Base-by-base conservation (phyloP, 345 rosid genomes). In the Abelmoschus esculentus region DNA sequence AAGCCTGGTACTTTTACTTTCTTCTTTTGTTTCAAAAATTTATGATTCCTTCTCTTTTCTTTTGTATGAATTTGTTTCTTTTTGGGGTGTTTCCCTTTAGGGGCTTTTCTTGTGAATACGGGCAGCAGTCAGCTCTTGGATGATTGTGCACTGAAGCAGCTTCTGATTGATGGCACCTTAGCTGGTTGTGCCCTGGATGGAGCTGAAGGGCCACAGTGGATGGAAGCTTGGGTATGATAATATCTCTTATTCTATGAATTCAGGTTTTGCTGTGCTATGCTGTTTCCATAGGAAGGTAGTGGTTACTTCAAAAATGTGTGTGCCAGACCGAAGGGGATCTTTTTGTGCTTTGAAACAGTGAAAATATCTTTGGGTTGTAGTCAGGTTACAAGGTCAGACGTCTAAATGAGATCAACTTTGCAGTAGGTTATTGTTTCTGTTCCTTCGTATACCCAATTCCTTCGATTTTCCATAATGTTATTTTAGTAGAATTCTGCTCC, bases 161-260 rank as follows among this genome's bases (percentile, higher is more conserved):
- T 90, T 81, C 77, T 96, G 57, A 92, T 96, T 81, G 96, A 96
- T 79, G 99, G 97, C 58, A 87, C 89, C 34, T 80, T 92, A 72
- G 99, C 96, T 75, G 98, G 99, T 42, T 92, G 98, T 80, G 98
- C 99, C 34, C 73, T 96, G 79, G 99, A 96, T 80, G 98, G 99
- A 70, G 97, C 87, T 64, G 99, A 96, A 84, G 98, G 99, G 69
- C 99, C 99, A 36, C 98, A 92, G 26, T 96, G 98, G 99, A 92
- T 96, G 98, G 99, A 96, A 89, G 99, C 98, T 71, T 92, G 99
- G 99, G 99, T 96, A 90, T 79, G 87, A 76, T 67, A 67, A 46
- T 50, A 22, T 59, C 17, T 32, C 55, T 66, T 70, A 32, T 34
- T 61, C 61, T 70, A 26, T 77, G 71, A 36, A 36, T 72, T 70